Base-by-base conservation (phyloP, 805 yeast species). In the Soucietia sequanensis region DNA sequence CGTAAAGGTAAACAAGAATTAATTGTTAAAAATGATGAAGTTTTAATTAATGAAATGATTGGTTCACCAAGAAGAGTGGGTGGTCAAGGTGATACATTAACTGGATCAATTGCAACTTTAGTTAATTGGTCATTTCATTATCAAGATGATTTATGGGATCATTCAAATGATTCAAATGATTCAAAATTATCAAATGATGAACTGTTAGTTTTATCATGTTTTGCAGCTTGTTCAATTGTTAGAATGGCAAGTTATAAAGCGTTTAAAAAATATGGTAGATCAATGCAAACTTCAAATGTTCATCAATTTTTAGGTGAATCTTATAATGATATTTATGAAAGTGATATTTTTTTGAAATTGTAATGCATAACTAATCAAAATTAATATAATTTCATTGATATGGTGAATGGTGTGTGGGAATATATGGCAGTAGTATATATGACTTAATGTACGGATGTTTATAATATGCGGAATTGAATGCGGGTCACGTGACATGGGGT, bases 51-150 rank as follows among this genome's bases (percentile, higher is more conserved):
- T 41, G 69, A 68, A 23, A 51, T 65, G 21, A 48, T 56, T 11
- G 97, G 98, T 1, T 81, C 93, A 5, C 59, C 64, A 32, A 83
- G 86, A 51, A 70, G 99, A 35, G 95, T 86, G 6, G 96, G 97
- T 9, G 99, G 99, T 0, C 98, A 93, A 62, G 99, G 99, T 17
- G 99, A 93, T 50, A 84, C 96, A 0, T 58, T 93, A 25, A 77
- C 91, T 0, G 99, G 99, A 0, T 67, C 86, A 16, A 61, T 89
- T n/a, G 89, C 90, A 1, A 82, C 95, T 0, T 68, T 91, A 49
- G 51, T 85, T 22, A 85, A 87, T 4, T 91, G 95, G 95, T 78
- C 84, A 5, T 53, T 72, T 16, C 81, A 83, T 9, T 83, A 85
- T 52, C 72, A 76, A 39, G 50, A 70, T 21, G 57, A 66, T 2